Percentiles rank a stretch among this genome's conserved stretches.
phyloP scores from a whole-genome alignment of 2,329 filamentous ascomycete genomes.

The Dissoconium aciculare region DNA sequence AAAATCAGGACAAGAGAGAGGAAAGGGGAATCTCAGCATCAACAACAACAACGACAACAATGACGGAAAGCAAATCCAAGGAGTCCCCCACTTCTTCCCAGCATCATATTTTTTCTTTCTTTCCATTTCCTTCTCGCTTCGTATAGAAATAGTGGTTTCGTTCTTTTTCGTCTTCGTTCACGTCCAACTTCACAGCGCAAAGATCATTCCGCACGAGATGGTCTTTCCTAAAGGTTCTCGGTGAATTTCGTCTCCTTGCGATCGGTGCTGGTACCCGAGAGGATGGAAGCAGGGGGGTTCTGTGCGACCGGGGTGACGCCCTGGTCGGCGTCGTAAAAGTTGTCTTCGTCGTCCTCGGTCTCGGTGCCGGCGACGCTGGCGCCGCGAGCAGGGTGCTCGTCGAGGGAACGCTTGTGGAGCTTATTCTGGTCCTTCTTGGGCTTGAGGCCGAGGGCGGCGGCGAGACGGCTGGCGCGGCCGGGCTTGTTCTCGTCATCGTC shows the following conservation, averaged over 20 bases:
- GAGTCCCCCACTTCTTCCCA: no score
- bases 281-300: no score
- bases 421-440: conserved; percentile 6
- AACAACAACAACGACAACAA: no score
- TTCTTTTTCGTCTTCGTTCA: no score
- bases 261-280: conserved; percentile 26
- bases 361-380: conserved; percentile 14
- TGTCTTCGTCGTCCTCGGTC: conserved; percentile 29
- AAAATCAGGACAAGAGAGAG: no score
- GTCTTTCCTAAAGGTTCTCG: conserved; percentile 44
- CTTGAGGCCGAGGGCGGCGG: conserved; percentile 16
- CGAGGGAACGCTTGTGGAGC: background rate
- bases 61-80: no score
- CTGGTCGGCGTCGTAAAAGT: conserved; percentile 33
- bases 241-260: conserved; percentile 41
- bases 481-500: conserved; percentile 19
- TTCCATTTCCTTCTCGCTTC: no score
- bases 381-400: conserved; percentile 8
- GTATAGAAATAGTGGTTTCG: no score
- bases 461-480: conserved; percentile 23
- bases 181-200: no score
- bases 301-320: conserved; percentile 28
- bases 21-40: no score
- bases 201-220: no score
- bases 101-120: no score